Evolutionary conservation across 805 yeast species (phyloP).

Genomic region (Blastobotrys mokoenaii): DNA sequence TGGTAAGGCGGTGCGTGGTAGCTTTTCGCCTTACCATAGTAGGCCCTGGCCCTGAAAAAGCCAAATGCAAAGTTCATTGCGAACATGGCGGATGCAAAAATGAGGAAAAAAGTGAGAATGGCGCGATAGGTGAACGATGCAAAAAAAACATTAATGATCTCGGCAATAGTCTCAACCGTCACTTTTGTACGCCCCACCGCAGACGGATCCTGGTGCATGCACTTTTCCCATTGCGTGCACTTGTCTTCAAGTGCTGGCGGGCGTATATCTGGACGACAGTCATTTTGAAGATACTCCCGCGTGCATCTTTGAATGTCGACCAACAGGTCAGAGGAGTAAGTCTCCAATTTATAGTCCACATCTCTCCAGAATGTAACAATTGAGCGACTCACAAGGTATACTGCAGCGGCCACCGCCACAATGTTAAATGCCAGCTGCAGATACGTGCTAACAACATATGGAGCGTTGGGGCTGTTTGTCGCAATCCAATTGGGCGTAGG

Average conservation of each 20-base stretch:
- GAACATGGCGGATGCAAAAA: slow-evolving; percentile 11
- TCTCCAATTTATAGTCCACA: slow-evolving; percentile 55
- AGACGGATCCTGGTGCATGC: slow-evolving; percentile 73
- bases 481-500: slow-evolving; percentile 19
- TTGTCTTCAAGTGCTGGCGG: slow-evolving; percentile 66
- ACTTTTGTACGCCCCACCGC: slow-evolving; percentile 51
- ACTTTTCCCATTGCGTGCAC: slow-evolving; percentile 66
- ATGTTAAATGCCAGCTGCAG: slow-evolving; percentile 55
- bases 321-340: slow-evolving; percentile 44
- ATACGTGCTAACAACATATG: slow-evolving; percentile 53
- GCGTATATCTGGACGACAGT: slow-evolving; percentile 49
- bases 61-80: slow-evolving; percentile 20
- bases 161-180: slow-evolving; percentile 74
- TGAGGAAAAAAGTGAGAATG: slow-evolving; percentile 8
- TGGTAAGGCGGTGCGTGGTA: too few relatives aligned
- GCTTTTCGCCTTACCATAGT: not conserved
- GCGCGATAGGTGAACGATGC: slow-evolving; percentile 45
- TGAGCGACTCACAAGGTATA: slow-evolving; percentile 42
- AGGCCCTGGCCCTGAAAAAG: slow-evolving; percentile 15
- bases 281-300: slow-evolving; percentile 56
- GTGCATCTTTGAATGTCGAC: slow-evolving; percentile 60
- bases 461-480: slow-evolving; percentile 26
- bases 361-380: slow-evolving; percentile 51
- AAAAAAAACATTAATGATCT: slow-evolving; percentile 64
- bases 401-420: slow-evolving; percentile 36